Evolutionary conservation across 305 asterid genomes (phyloP).

Genomic region (Solanum hybrid): DNA sequence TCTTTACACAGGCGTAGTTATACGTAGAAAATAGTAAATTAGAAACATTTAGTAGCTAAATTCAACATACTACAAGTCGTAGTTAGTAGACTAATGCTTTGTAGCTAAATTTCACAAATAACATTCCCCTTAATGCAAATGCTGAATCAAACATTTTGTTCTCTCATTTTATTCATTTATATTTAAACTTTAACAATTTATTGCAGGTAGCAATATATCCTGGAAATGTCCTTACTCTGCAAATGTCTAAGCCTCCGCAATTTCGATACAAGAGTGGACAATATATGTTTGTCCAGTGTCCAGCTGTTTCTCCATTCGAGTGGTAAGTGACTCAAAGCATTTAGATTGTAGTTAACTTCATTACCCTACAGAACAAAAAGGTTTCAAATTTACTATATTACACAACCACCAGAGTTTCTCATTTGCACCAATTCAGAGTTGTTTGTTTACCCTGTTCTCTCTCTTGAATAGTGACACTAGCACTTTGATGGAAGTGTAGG

Average conservation of each 20-base stretch:
- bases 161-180: background rate
- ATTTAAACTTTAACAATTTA: background rate
- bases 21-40: background rate
- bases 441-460: background rate
- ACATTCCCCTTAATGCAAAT: background rate
- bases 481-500: background rate
- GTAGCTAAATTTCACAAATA: background rate
- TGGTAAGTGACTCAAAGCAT: slow-evolving; percentile 22
- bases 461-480: background rate
- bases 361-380: background rate
- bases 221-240: slow-evolving; percentile 48
- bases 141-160: background rate
- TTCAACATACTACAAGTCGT: background rate
- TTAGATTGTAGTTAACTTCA: background rate
- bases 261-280: slow-evolving; percentile 59
- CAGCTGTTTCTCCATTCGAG: slow-evolving; percentile 52
- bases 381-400: background rate
- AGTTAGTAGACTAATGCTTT: background rate
- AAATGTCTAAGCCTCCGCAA: slow-evolving; percentile 57
- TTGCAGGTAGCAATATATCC: slow-evolving; percentile 52
- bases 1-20: background rate
- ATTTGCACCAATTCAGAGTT: background rate
- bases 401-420: background rate
- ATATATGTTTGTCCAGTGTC: slow-evolving; percentile 55
- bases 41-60: background rate